Evolutionary conservation across 2,329 filamentous ascomycete genomes (phyloP), one percentile per base, ranked within the genome.

Genomic region (Davidsoniella australis): DNA sequence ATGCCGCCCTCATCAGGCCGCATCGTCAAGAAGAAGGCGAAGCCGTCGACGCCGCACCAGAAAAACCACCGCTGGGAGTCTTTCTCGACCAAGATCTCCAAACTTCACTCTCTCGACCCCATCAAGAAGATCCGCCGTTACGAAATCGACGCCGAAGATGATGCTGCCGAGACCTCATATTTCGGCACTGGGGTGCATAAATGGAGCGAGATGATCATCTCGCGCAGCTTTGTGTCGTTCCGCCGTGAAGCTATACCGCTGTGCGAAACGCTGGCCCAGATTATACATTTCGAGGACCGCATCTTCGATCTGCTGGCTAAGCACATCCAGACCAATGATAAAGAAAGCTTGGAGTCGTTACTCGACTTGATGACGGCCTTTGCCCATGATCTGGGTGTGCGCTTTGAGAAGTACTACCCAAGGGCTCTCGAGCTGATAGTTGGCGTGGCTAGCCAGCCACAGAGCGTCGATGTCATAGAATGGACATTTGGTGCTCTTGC

Each of bases 401-500:
- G 80, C 44, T 98, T 98, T 59, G 88, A 95, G 64, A 85, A 83
- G 59, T 79, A 94, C 63, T 96, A 94, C 62, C 73, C 78, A 42
- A 73, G 75, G 47, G 78, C 83, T 23, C 76, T 98, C 51, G 74
- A 71, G 48, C 68, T 93, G 48, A 78, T 98, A 49, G 76, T 85
- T 38, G 76, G 78, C 14, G 75, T 96, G 55, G 88, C 87, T 9
- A 80, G 80, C 48, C 82, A 78, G 57, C 78, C 85, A 48, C 73
- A 83, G 50, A 82, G 85, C 59, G 80, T 85, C 23, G 85, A 88
- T 55, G 87, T 93, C n/a, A 85, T 96, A 46, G 91, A 98, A 66
- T 96, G 89, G 88, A 89, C 85, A 46, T 98, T 98, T 65, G 86
- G 82, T 10, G 88, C 85, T 57, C 70, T 98, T 50, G 87, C 91